These are phyloP conservation scores for Cyberlindnera euphorbiiphila DNA, from an alignment of 805 yeast species.

Conservation along the genomic window DNA sequence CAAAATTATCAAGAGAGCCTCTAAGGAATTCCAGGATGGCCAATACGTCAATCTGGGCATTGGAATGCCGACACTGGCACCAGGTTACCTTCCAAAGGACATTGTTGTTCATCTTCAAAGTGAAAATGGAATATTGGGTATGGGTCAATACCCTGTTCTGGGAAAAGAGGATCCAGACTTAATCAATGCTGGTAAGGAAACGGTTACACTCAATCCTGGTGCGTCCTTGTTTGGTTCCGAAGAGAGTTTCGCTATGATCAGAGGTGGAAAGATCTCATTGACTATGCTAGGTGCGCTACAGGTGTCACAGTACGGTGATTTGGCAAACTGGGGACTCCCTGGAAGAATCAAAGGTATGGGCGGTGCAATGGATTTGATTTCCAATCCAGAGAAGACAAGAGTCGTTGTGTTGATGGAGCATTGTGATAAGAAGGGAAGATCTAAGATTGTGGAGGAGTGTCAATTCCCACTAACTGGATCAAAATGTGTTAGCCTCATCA, in stretches of 20 bases:
- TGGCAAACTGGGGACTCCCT: constrained; percentile 52
- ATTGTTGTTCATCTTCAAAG: constrained; percentile 41
- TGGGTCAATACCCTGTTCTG: constrained; percentile 41
- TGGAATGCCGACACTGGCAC: constrained; percentile 49
- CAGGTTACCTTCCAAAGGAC: constrained; percentile 35
- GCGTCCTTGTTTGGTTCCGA: constrained; percentile 47
- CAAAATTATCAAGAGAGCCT: constrained; percentile 40
- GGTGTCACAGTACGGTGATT: constrained; percentile 44
- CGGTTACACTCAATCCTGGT: constrained; percentile 43
- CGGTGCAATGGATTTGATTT: constrained; percentile 51
- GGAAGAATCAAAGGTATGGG: constrained; percentile 51
- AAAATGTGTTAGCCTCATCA: constrained; percentile 40
- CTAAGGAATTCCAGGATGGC: constrained; percentile 43
- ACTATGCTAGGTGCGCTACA: constrained; percentile 48
- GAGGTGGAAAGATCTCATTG: constrained; percentile 42
- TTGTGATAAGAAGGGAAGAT: constrained; percentile 41
- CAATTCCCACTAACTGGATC: constrained; percentile 45
- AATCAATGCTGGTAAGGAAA: constrained; percentile 50
- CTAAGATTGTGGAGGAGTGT: constrained; percentile 44
- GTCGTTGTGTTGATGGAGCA: constrained; percentile 48
- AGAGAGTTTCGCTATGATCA: constrained; percentile 47
- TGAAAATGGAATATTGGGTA: constrained; percentile 47
- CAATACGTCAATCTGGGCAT: constrained; percentile 44
- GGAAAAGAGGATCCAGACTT: constrained; percentile 46
- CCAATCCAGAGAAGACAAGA: constrained; percentile 41